Conservation (phyloP, 306 rosid species). For the Fragaria vesca region DNA sequence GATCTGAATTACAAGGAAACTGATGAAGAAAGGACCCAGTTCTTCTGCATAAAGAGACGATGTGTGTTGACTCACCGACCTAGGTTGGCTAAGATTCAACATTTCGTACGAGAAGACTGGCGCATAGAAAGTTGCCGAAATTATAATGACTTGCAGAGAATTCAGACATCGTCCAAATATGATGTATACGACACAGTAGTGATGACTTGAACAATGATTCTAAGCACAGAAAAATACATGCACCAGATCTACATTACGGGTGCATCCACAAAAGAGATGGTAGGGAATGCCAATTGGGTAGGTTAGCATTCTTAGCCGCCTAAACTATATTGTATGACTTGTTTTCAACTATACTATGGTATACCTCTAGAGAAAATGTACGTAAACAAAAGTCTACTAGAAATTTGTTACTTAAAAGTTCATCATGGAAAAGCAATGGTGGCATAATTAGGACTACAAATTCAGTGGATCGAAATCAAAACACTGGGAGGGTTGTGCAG, state of each 20-base stretch:
- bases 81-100: too few species aligned
- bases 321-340: background rate
- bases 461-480: slow-evolving; percentile 16
- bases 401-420: background rate
- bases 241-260: too few species aligned
- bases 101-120: too few species aligned
- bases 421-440: background rate
- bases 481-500: slow-evolving; percentile 17
- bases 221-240: too few species aligned
- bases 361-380: background rate
- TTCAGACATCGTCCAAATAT: too few species aligned
- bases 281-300: too few species aligned
- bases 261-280: too few species aligned
- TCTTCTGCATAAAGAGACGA: background rate
- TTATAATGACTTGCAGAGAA: too few species aligned
- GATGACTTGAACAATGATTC: too few species aligned
- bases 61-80: background rate
- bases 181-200: too few species aligned
- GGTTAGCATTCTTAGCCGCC: background rate
- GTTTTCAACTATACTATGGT: background rate
- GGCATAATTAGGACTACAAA: background rate
- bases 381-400: background rate
- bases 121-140: too few species aligned
- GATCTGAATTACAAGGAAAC: background rate
- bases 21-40: background rate